Evolutionary conservation across 495 filamentous ascomycete genomes (phyloP), one percentile per base, ranked within the genome.

Genomic region (Jackrogersella minutella): DNA sequence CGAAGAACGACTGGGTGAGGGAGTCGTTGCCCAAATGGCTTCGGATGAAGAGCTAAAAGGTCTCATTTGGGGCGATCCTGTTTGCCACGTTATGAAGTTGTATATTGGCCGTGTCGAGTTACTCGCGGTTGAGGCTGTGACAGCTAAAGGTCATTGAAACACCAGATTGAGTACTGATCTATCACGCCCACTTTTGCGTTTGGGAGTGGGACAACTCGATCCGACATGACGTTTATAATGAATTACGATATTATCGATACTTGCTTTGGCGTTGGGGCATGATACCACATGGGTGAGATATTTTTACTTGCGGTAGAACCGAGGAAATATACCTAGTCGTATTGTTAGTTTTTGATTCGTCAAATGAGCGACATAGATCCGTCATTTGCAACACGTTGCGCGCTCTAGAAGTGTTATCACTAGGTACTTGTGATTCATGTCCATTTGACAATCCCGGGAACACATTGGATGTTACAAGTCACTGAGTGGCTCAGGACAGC

Each of bases 71-170:
- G 91, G 91, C 0, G 91, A 95, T 73, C 90, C 90, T 0, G 76
- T 92, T 11, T 88, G 86, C 77, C 91, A 95, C 74, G 83, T 85
- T 72, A 94, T 95, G 91, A 84, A 79, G 73, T 62, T 93, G 37
- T 95, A 95, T 76, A 79, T 83, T 21, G 81, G 80, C 16, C 76
- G 91, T 53, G 85, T 95, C 33, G 87, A 93, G 66, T 74, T 79
- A 9, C 72, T 94, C 59, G 88, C 88, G 21, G 86, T 85, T 3
- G 85, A 81, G 40, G 90, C 89, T 6, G 88, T 90, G 6, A 88
- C 86, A 54, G 88, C 74, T n/a, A 75, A 61, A 56, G 73, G 54
- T 17, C 41, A 62, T 39, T 75, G 51, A 70, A 7, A 10, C 16
- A 19, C 22, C 30, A n/a, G 10, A 31, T 1, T 13, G 17, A 10